Conservation (phyloP, 345 rosid genomes). For the Rhodomyrtus tomentosa region DNA sequence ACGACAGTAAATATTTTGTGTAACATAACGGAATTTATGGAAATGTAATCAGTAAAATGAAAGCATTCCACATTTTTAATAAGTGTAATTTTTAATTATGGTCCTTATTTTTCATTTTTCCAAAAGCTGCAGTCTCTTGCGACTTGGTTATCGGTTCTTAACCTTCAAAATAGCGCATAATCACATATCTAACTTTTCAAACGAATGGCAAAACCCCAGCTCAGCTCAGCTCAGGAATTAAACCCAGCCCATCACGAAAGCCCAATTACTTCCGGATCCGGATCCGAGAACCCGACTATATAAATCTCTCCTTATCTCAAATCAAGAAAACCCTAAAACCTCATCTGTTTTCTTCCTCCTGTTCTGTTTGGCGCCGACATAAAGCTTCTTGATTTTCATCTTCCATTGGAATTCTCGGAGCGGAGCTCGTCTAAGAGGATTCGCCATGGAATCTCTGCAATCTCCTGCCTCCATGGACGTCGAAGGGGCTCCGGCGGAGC, state of each 20-base stretch:
- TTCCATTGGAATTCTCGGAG: background rate
- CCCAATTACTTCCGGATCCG: background rate
- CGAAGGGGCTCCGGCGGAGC: constrained; percentile 13
- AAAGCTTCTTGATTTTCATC: background rate
- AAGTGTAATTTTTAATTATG: too few species aligned
- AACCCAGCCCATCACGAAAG: background rate
- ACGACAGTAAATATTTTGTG: too few species aligned
- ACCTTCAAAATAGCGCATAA: background rate
- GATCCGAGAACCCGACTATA: background rate
- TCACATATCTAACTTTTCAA: background rate
- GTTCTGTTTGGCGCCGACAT: background rate
- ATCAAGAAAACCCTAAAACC: background rate
- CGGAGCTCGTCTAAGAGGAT: background rate
- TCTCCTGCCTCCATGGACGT: constrained; percentile 35
- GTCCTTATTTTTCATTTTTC: too few species aligned
- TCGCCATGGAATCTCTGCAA: background rate
- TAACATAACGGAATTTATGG: background rate
- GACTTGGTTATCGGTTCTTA: background rate
- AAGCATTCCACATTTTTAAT: too few species aligned
- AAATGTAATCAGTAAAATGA: background rate
- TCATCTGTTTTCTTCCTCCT: background rate
- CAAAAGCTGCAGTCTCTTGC: background rate
- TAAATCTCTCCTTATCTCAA: background rate
- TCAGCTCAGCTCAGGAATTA: too few species aligned
- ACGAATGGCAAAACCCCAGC: too few species aligned